Evolutionary conservation across 2,329 filamentous ascomycete genomes (phyloP).

Genomic region (Talaromyces sp.): DNA sequence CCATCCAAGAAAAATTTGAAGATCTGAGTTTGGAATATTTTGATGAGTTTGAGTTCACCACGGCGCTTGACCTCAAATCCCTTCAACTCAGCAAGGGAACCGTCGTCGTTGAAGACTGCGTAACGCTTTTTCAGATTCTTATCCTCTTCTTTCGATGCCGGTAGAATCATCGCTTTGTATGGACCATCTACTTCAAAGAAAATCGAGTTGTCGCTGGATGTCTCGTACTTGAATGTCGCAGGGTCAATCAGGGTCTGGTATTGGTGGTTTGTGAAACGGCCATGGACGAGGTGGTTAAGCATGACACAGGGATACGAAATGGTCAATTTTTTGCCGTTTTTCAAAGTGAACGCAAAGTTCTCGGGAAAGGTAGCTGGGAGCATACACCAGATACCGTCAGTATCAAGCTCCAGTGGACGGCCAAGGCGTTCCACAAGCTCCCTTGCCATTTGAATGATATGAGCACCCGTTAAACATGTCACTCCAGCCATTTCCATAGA

Average conservation of each 20-base stretch:
- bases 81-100: constrained; percentile 89
- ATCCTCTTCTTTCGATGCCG: constrained; percentile 96
- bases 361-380: constrained; percentile 92
- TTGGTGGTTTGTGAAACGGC: constrained; percentile 91
- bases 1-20: constrained; percentile 99
- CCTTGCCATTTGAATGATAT: constrained; percentile 93
- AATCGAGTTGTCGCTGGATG: constrained; percentile 96
- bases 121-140: constrained; percentile 99
- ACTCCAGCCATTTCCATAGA: constrained; percentile 99
- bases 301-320: constrained; percentile 98
- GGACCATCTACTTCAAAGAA: constrained; percentile 99
- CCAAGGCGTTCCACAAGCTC: constrained; percentile 91
- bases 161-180: constrained; percentile 94
- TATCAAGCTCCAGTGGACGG: constrained; percentile 87
- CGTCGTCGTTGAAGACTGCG: constrained; percentile 97
- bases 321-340: constrained; percentile 91
- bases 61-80: constrained; percentile 96
- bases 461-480: constrained; percentile 91
- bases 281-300: constrained; percentile 96
- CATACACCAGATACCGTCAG: constrained; percentile 99
- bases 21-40: constrained; percentile 98
- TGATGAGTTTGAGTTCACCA: constrained; percentile 98
- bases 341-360: constrained; percentile 89
- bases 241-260: constrained; percentile 85
- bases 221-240: constrained; percentile 81